Base-by-base conservation (phyloP, 768 basidiomycete genomes). In the Leccinum pellstonianum region DNA sequence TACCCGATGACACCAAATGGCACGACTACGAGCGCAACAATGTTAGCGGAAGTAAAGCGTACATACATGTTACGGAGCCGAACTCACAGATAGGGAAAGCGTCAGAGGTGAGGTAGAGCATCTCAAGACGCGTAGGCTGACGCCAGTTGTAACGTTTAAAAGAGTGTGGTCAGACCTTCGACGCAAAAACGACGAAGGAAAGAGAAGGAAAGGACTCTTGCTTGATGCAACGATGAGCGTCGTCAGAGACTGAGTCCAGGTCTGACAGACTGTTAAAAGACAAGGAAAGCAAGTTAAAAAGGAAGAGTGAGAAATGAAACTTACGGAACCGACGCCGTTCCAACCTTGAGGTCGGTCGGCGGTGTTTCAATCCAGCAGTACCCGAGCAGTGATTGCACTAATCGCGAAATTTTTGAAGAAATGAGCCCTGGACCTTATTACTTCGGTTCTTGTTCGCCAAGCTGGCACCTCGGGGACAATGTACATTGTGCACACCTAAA, bases 101-200 rank as follows among this genome's bases (percentile, higher is more conserved):
- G 81, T 95, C 93, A 65, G 91, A 87, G 62, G 93, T 95, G 67
- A 95, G 80, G 79, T 95, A 95, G 72, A 92, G 81, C 91, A 92
- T 93, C 47, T 14, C 21, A 53, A 10, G 33, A 23, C 27, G 7
- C 27, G 54, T 54, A 12, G 64, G 38, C 47, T 50, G 21, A 48
- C 33, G 31, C 33, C 23, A 29, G 25, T 48, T 23, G 52, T 56
- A 48, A 25, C 52, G 47, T 54, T 43, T 27, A 54, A 64, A 63
- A 4, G 67, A 68, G 61, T 46, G 67, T 25, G 23, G 52, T 27
- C 11, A 47, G 29, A 31, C 55, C 58, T 46, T 62, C 60, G 63
- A 55, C 41, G 41, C n/a, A 19, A 53, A 58, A 35, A 33, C 57
- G 60, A 61, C 55, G 59, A 64, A 5, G 54, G 59, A 54, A 6